Conservation (phyloP, 495 filamentous ascomycete species). For the Aspergillus ellipticus region DNA sequence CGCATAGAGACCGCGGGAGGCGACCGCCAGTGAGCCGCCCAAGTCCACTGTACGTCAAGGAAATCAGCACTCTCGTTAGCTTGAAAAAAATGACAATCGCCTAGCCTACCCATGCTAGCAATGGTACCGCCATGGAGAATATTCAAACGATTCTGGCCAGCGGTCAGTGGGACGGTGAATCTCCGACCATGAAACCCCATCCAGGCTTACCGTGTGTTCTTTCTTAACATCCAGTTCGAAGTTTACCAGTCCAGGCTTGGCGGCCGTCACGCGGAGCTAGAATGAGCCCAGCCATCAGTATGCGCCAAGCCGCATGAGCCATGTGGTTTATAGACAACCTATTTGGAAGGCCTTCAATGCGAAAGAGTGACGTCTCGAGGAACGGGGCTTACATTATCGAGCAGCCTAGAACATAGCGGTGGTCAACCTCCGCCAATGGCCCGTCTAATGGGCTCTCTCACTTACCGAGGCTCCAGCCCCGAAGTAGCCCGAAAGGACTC, state of each 20-base stretch:
- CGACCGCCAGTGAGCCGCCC: conserved; percentile 88
- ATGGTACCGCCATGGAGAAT: conserved; percentile 95
- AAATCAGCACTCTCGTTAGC: background rate
- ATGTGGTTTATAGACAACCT: no score
- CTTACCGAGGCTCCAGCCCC: conserved; percentile 81
- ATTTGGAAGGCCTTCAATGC: no score
- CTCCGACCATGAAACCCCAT: background rate
- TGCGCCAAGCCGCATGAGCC: background rate
- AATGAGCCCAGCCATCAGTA: conserved; percentile 12
- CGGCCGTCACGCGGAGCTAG: conserved; percentile 74
- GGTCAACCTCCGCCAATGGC: background rate
- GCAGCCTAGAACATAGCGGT: conserved; percentile 26
- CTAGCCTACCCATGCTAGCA: conserved; percentile 71
- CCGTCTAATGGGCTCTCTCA: background rate
- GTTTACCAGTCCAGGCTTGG: conserved; percentile 71
- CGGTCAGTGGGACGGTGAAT: background rate
- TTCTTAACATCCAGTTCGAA: conserved; percentile 85
- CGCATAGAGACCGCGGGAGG: conserved; percentile 79
- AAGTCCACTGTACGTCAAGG: conserved; percentile 64
- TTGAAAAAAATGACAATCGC: background rate
- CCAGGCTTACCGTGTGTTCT: conserved; percentile 71
- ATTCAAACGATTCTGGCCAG: conserved; percentile 72
- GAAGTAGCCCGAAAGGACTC: conserved; percentile 80
- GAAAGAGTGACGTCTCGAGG: no score
- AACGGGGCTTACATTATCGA: conserved; percentile 37